Evolutionary conservation across 345 rosid genomes (phyloP).

Genomic region (Citrus maxima): DNA sequence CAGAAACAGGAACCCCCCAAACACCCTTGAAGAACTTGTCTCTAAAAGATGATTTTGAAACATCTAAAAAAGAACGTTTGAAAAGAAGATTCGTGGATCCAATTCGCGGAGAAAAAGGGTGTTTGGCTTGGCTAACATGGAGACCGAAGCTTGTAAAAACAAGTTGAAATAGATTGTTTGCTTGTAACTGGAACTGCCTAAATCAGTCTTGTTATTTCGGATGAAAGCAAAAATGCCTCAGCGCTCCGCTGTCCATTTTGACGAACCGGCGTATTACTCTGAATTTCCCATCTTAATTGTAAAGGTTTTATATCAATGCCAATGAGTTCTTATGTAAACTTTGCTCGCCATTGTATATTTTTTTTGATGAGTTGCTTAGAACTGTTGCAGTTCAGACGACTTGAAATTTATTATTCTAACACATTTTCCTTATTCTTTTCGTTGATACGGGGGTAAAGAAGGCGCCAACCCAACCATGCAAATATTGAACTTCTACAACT

Average conservation of each 20-base stretch:
- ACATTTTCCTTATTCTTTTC: neutral
- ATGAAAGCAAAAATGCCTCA: neutral
- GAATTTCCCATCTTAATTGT: neutral
- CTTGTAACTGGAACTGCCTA: neutral
- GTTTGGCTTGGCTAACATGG: constrained; percentile 52
- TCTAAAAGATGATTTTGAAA: constrained; percentile 30
- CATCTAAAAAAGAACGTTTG: constrained; percentile 39
- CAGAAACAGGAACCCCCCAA: constrained; percentile 37
- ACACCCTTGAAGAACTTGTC: constrained; percentile 30
- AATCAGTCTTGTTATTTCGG: neutral
- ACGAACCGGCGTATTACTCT: neutral
- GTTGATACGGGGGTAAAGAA: neutral
- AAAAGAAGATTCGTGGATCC: constrained; percentile 52
- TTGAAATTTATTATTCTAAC: neutral
- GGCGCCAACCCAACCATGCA: neutral
- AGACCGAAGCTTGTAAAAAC: constrained; percentile 39
- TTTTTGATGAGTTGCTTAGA: neutral
- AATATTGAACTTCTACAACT: neutral
- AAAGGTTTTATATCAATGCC: neutral
- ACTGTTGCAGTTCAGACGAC: neutral
- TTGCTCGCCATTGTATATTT: neutral
- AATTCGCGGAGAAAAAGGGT: constrained; percentile 44
- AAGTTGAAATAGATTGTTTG: neutral
- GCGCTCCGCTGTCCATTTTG: neutral
- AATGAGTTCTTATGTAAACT: neutral